Conservation (phyloP, 345 rosid species). For the Gossypium rotundifolium region DNA sequence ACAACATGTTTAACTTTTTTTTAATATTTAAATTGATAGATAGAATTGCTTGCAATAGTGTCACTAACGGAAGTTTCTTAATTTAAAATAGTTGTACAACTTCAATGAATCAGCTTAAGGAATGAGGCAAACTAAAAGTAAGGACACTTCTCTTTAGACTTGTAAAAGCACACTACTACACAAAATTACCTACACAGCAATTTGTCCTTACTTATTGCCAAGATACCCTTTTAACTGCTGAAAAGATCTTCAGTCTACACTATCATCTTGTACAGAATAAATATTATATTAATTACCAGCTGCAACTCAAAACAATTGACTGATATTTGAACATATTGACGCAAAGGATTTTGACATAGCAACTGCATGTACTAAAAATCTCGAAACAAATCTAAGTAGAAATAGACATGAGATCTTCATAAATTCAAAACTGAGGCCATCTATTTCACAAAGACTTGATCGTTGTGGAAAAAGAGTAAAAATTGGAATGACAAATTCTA, state of each 20-base stretch:
- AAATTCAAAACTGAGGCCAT: neutral
- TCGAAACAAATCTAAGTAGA: neutral
- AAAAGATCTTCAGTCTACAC: no score
- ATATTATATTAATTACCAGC: neutral
- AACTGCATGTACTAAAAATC: neutral
- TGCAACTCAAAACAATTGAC: neutral
- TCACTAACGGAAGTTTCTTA: neutral
- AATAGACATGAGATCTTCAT: neutral
- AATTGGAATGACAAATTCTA: neutral
- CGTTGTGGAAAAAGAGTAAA: neutral
- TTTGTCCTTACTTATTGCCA: no score
- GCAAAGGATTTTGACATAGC: neutral
- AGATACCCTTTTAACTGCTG: no score
- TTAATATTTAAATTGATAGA: neutral
- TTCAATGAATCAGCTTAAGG: neutral
- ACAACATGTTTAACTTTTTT: neutral
- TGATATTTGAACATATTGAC: neutral
- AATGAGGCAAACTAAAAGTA: neutral
- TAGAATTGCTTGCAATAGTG: neutral
- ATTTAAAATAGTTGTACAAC: neutral
- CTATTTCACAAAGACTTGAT: neutral
- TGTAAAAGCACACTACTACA: no score
- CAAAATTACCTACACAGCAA: no score
- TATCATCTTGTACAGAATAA: no score
- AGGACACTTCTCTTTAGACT: neutral